These are phyloP conservation scores for Daedalea quercina DNA, from an alignment of 768 basidiomycete species.

Conservation along the genomic window DNA sequence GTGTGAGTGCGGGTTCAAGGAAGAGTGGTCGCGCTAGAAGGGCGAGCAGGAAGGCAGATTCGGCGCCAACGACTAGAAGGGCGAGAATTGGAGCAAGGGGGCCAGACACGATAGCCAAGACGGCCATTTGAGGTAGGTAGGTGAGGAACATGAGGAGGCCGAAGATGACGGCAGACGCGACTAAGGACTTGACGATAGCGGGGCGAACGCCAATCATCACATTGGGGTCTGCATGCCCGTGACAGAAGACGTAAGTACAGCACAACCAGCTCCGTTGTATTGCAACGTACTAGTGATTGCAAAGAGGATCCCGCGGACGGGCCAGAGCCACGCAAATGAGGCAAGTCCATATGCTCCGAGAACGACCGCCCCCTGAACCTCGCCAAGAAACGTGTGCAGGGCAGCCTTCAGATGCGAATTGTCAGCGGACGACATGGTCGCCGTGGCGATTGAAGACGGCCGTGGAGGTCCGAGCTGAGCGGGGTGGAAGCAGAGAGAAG, in stretches of 20 bases:
- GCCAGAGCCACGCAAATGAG: slow-evolving; percentile 25
- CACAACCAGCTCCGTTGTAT: too few species aligned
- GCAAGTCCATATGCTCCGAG: slow-evolving; percentile 12
- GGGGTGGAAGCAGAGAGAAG: too few species aligned
- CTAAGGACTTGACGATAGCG: slow-evolving; percentile 32
- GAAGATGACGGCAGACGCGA: slow-evolving; percentile 34
- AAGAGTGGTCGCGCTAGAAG: slow-evolving; percentile 41
- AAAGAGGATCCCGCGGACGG: slow-evolving; percentile 21
- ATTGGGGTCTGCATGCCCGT: slow-evolving; percentile 14
- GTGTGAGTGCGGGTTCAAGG: slow-evolving; percentile 33
- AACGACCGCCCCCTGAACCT: background rate
- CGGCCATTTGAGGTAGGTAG: slow-evolving; percentile 60
- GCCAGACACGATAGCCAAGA: slow-evolving; percentile 57
- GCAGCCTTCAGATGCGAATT: background rate
- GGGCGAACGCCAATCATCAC: slow-evolving; percentile 23
- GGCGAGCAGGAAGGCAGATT: slow-evolving; percentile 33
- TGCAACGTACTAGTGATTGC: slow-evolving; percentile 15
- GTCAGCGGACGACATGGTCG: background rate
- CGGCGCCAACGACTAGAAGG: slow-evolving; percentile 33
- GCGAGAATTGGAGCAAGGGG: slow-evolving; percentile 51
- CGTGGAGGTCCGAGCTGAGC: too few species aligned
- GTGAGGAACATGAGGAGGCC: slow-evolving; percentile 46
- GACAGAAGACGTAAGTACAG: background rate
- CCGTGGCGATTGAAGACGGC: background rate
- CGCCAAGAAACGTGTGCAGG: background rate